Base-by-base conservation (phyloP, 768 basidiomycete genomes). In the Paxillus involutus region DNA sequence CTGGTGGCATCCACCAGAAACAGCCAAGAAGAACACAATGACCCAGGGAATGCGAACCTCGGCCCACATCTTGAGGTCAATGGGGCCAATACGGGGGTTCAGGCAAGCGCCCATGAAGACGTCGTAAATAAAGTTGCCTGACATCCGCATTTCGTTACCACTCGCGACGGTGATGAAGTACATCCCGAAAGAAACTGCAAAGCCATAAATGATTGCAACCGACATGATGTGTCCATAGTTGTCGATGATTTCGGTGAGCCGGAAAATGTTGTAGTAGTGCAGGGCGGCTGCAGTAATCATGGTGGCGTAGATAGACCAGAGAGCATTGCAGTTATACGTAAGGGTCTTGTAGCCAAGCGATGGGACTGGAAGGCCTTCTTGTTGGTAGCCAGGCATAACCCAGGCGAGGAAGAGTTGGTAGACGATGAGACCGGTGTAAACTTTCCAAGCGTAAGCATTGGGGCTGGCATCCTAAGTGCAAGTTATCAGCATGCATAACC, bases 31-130 rank as follows among this genome's bases (percentile, higher is more conserved):
- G 78, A 98, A 98, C 16, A 97, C 86, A 49, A 97, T 84, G 39
- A 95, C 88, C 97, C 97, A 99, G 4, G 95, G 94, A 60, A 99
- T 89, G 47, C 97, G 85, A 55, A 98, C 92, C 66, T 97, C 94
- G 5, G 91, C 91, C 87, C 93, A 99, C 95, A 98, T 98, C 74
- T 99, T 99, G 65, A 99, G 75, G 72, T 98, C 96, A 57, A 99
- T 81, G 17, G 80, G 77, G 7, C 94, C 94, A 56, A 99, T 80
- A 54, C 96, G 85, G 7, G 97, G 97, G 74, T 98, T 99, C 58
- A 99, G 78, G 49, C 81, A 81, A 39, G 94, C 94, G 43, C 96
- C 96, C 95, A 98, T 97, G 74, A 95, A 97, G 56, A 93, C 86
- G 61, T 97, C 94, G 67, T 98, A 99, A 63, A 95, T 80, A 72